A percentile compares a stretch with the other conserved stretches of the same genome.
These are phyloP conservation scores for Elsinoe australis DNA, from an alignment of 2,329 filamentous ascomycete species.

Conservation along the genomic window DNA sequence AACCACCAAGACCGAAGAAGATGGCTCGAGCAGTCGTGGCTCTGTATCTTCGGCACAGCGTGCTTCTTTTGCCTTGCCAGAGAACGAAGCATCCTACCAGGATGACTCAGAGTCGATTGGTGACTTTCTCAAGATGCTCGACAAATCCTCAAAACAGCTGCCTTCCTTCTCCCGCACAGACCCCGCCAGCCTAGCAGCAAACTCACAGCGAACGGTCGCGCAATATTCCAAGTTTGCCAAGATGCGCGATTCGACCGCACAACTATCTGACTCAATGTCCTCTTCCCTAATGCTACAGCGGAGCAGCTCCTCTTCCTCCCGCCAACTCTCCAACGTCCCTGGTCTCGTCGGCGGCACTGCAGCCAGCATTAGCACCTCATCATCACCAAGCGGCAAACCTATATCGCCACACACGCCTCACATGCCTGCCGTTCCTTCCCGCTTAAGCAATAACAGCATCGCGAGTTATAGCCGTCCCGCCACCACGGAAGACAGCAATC, in stretches of 20 bases:
- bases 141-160: constrained; percentile 77
- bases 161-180: constrained; percentile 67
- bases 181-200: constrained; percentile 40
- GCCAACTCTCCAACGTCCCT: constrained; percentile 60
- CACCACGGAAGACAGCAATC: constrained; percentile 17
- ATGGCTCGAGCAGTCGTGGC: constrained; percentile 69
- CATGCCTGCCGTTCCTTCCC: constrained; percentile 84
- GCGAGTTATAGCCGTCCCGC: constrained; percentile 22
- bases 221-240: constrained; percentile 78
- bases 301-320: constrained; percentile 69
- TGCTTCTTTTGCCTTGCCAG: constrained; percentile 71
- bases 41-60: constrained; percentile 63
- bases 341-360: constrained; percentile 52
- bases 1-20: constrained; percentile 62
- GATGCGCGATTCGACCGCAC: constrained; percentile 83
- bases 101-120: constrained; percentile 90
- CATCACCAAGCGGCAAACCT: constrained; percentile 78
- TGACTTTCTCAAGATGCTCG: constrained; percentile 82
- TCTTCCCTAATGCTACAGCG: constrained; percentile 79
- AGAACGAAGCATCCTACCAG: constrained; percentile 56
- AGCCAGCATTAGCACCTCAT: constrained; percentile 67
- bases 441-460: constrained; percentile 86
- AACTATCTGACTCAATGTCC: constrained; percentile 85
- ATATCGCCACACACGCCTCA: constrained; percentile 86
- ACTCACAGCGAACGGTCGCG: constrained; percentile 66